Evolutionary conservation across 495 filamentous ascomycete species (phyloP).

Genomic region (Podospora didyma): DNA sequence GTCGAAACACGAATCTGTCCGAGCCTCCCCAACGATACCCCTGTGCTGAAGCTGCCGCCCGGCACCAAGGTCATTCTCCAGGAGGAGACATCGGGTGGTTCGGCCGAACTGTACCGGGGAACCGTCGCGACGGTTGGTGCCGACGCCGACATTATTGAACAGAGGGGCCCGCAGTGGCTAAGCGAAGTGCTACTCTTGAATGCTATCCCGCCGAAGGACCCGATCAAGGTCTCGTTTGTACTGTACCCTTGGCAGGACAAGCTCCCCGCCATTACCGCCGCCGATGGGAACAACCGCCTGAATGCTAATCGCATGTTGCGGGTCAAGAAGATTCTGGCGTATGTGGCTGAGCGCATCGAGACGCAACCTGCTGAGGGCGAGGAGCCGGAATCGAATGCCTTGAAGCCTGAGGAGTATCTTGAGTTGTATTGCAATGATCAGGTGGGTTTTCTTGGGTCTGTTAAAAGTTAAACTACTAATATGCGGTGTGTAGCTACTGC

Average conservation of each 20-base stretch:
- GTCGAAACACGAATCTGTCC: conserved; percentile 68
- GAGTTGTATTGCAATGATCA: conserved; percentile 91
- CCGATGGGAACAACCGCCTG: conserved; percentile 75
- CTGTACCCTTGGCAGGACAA: conserved; percentile 77
- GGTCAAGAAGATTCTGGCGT: conserved; percentile 89
- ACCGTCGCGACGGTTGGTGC: conserved; percentile 71
- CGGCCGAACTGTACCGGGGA: conserved; percentile 86
- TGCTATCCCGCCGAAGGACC: conserved; percentile 80
- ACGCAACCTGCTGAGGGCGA: conserved; percentile 26
- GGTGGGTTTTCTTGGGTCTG: conserved; percentile 45
- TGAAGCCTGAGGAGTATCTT: conserved; percentile 87
- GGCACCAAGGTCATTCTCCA: conserved; percentile 88
- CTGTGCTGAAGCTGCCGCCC: conserved; percentile 71
- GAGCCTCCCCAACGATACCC: conserved; percentile 78
- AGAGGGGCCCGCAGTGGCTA: conserved; percentile 82
- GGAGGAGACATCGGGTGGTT: conserved; percentile 88
- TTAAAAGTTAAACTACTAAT: background rate
- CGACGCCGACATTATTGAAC: conserved; percentile 80
- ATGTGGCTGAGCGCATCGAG: conserved; percentile 89
- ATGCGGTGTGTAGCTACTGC: conserved; percentile 37
- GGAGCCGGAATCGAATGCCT: conserved; percentile 48
- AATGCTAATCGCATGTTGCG: conserved; percentile 97
- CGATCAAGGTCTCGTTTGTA: conserved; percentile 87
- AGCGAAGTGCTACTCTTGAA: conserved; percentile 88
- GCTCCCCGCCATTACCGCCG: conserved; percentile 63